These are phyloP conservation scores for Lodderomyces jiufengensis DNA, from an alignment of 1,139 yeast species.

Conservation along the genomic window DNA sequence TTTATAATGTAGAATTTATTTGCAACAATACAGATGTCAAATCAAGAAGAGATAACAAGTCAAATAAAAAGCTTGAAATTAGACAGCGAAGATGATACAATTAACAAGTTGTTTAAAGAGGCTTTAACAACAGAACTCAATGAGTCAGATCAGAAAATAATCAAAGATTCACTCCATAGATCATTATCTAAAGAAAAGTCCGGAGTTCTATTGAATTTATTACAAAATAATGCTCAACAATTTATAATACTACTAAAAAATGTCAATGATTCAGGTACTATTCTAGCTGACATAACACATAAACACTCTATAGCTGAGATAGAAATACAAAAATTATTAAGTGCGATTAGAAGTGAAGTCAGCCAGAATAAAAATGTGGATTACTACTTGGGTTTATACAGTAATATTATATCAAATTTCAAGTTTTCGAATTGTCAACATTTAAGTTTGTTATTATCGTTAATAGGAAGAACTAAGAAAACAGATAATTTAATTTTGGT, in stretches of 20 bases:
- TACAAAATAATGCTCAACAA: slow-evolving; percentile 18
- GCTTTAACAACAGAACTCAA: no score
- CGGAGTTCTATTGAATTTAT: slow-evolving; percentile 15
- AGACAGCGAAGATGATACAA: not conserved
- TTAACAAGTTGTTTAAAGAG: not conserved
- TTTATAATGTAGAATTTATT: no score
- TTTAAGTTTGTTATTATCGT: slow-evolving; percentile 21
- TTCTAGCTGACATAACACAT: slow-evolving; percentile 2
- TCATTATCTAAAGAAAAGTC: no score
- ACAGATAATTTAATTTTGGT: slow-evolving; percentile 22
- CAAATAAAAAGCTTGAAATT: no score
- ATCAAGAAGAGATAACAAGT: no score
- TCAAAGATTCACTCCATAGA: no score
- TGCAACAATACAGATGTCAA: no score
- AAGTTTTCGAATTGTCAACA: slow-evolving; percentile 21
- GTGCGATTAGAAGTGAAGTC: slow-evolving; percentile 14
- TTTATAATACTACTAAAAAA: slow-evolving; percentile 19
- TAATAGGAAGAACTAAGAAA: slow-evolving; percentile 15
- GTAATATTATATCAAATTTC: slow-evolving; percentile 16
- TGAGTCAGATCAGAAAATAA: no score
- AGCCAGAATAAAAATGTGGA: slow-evolving; percentile 6
- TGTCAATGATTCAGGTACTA: slow-evolving; percentile 19
- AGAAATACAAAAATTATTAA: slow-evolving; percentile 14
- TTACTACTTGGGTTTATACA: slow-evolving; percentile 15
- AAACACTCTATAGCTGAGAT: not conserved